These are phyloP conservation scores for Pythium dissimile DNA, from an alignment of 352 stramenopile genomes.

Conservation along the genomic window DNA sequence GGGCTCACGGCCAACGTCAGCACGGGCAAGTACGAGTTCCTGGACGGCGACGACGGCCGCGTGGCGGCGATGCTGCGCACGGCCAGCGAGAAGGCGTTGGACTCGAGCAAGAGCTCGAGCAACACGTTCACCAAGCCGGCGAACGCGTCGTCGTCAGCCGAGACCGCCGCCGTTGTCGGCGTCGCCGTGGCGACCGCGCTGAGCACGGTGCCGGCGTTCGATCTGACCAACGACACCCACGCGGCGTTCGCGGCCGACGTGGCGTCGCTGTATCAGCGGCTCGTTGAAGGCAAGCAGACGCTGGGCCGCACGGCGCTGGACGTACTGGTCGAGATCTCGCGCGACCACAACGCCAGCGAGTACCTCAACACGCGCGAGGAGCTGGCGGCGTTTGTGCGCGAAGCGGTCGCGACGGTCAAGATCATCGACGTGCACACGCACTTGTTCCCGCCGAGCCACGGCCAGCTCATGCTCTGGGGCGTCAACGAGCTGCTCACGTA, in stretches of 20 bases:
- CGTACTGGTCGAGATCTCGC: conserved; percentile 34
- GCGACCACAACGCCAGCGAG: conserved; percentile 37
- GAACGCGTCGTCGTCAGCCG: conserved; percentile 23
- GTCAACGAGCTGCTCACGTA: conserved; percentile 95
- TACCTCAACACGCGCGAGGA: conserved; percentile 26
- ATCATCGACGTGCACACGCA: conserved; percentile 92
- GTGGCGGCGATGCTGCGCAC: conserved; percentile 23
- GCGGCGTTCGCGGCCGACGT: conserved; percentile 46
- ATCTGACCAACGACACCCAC: conserved; percentile 36
- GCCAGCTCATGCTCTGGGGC: conserved; percentile 89
- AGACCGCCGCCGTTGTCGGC: conserved; percentile 29
- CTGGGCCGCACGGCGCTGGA: conserved; percentile 23
- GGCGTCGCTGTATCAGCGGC: conserved; percentile 45
- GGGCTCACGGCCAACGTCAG: conserved; percentile 38
- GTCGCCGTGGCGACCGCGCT: conserved; percentile 36
- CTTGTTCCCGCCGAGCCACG: conserved; percentile 89
- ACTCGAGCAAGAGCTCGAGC: conserved; percentile 36
- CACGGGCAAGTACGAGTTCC: conserved; percentile 53
- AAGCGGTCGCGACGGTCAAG: conserved; percentile 28
- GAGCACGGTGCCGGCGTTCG: conserved; percentile 33
- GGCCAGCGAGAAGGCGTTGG: conserved; percentile 23
- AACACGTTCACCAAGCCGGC: conserved; percentile 29
- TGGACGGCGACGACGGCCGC: conserved; percentile 31
- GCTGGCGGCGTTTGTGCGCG: conserved; percentile 35
- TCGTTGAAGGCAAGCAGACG: conserved; percentile 39